phyloP scores from a whole-genome alignment of 2,329 filamentous ascomycete species.

The Ophiostoma populinum region DNA sequence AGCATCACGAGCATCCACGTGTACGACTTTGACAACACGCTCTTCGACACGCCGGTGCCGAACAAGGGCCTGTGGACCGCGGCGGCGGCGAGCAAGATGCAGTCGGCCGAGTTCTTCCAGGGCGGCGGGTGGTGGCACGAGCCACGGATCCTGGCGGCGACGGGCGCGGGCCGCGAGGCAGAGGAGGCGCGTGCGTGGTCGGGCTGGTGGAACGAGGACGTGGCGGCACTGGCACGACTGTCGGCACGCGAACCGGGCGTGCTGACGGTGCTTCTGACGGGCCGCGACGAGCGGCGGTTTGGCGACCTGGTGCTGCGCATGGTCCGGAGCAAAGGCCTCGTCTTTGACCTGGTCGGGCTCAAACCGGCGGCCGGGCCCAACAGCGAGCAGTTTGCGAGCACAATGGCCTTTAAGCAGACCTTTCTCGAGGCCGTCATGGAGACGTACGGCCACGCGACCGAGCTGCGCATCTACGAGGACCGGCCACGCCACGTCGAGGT shows the following conservation, averaged over 20 bases:
- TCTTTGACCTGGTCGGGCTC: slow-evolving; percentile 76
- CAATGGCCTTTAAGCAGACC: slow-evolving; percentile 82
- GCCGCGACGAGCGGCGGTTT: slow-evolving; percentile 63
- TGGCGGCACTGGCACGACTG: slow-evolving; percentile 63
- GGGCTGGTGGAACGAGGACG: slow-evolving; percentile 92
- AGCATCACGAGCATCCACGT: slow-evolving; percentile 70
- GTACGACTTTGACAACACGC: slow-evolving; percentile 97
- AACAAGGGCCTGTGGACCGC: slow-evolving; percentile 78
- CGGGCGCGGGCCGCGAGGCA: slow-evolving; percentile 62
- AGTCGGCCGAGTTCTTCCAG: slow-evolving; percentile 57
- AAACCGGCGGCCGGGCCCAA: slow-evolving; percentile 73
- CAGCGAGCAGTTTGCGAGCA: slow-evolving; percentile 61
- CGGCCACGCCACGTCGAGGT: slow-evolving; percentile 51
- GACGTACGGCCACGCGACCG: slow-evolving; percentile 69
- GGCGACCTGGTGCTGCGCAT: slow-evolving; percentile 68
- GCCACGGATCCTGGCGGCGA: slow-evolving; percentile 65
- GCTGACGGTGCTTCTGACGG: slow-evolving; percentile 73
- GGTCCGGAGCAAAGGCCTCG: slow-evolving; percentile 54
- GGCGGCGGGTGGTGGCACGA: slow-evolving; percentile 99
- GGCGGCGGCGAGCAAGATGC: slow-evolving; percentile 56
- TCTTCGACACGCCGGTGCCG: slow-evolving; percentile 82
- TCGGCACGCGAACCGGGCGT: slow-evolving; percentile 74
- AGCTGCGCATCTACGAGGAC: slow-evolving; percentile 62
- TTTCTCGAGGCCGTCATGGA: slow-evolving; percentile 68
- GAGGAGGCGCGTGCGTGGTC: slow-evolving; percentile 77